Conservation (phyloP, 2,329 filamentous ascomycete species). For the Onygenales sp. region DNA sequence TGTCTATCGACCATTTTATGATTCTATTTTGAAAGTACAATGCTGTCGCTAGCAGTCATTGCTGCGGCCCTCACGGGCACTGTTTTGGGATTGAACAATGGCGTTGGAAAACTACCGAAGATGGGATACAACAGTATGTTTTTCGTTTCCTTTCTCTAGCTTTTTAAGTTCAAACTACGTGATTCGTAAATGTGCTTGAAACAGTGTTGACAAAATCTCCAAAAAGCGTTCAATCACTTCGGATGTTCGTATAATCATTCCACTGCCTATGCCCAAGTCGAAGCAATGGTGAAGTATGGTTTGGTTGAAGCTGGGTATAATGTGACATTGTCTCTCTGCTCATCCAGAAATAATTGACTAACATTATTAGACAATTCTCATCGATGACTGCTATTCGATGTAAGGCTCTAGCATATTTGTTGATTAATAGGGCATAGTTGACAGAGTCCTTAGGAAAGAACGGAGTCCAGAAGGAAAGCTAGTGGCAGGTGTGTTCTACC, state of each 20-base stretch:
- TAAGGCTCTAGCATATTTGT: neutral
- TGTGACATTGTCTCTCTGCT: neutral
- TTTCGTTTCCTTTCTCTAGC: neutral
- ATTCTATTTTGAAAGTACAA: neutral
- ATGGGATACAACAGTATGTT: slow-evolving; percentile 5
- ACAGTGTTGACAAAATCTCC: neutral
- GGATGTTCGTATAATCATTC: slow-evolving; percentile 1
- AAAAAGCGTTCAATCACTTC: slow-evolving; percentile 4
- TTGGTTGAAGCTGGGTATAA: slow-evolving; percentile 5
- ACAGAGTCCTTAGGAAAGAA: slow-evolving; percentile 1
- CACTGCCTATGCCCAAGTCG: neutral
- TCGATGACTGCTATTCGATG: slow-evolving; percentile 3
- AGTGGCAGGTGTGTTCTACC: slow-evolving; percentile 1
- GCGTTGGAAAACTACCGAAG: slow-evolving; percentile 4
- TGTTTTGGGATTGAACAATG: slow-evolving; percentile 1
- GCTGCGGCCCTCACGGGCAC: neutral
- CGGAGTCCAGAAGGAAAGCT: slow-evolving; percentile 1
- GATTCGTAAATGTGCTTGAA: neutral
- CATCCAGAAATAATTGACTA: neutral
- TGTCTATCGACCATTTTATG: too few relatives aligned
- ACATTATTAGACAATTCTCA: neutral
- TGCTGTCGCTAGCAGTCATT: neutral
- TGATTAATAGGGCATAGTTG: neutral
- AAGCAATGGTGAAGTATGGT: slow-evolving; percentile 3
- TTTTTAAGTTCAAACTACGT: neutral